These are phyloP conservation scores for Penicillium nucicola DNA, from an alignment of 495 filamentous ascomycete genomes.

Conservation along the genomic window DNA sequence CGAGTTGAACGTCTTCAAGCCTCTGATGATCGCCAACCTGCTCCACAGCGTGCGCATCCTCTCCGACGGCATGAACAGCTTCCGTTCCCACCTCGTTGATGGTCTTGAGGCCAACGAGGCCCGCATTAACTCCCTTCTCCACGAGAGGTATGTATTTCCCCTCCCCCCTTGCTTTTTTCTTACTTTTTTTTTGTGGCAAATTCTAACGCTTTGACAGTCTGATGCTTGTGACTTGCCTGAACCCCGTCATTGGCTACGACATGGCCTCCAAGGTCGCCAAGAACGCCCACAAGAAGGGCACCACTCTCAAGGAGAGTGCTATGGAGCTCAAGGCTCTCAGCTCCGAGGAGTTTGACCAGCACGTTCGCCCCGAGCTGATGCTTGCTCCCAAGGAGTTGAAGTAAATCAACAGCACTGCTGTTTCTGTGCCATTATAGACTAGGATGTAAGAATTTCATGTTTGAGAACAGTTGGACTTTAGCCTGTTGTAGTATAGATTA, in stretches of 20 bases:
- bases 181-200: constrained; percentile 5
- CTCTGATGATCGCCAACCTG: constrained; percentile 89
- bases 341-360: constrained; percentile 84
- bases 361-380: constrained; percentile 97
- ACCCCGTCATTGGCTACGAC: constrained; percentile 98
- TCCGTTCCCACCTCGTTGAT: constrained; percentile 87
- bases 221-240: constrained; percentile 98
- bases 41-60: constrained; percentile 86
- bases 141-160: constrained; percentile 64
- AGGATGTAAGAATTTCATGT: constrained; percentile 18
- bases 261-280: constrained; percentile 98
- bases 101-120: constrained; percentile 92
- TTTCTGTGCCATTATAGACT: constrained; percentile 21
- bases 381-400: constrained; percentile 70
- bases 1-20: constrained; percentile 99
- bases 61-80: constrained; percentile 88
- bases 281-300: constrained; percentile 98
- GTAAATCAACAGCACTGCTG: constrained; percentile 22
- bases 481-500: not conserved
- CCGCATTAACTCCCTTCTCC: constrained; percentile 79
- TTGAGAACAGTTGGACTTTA: not conserved
- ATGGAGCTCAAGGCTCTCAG: constrained; percentile 90
- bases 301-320: constrained; percentile 88
- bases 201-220: constrained; percentile 55
- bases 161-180: not conserved